These are phyloP conservation scores for Sclerotiophoma versabilis DNA, from an alignment of 2,329 filamentous ascomycete species.

Conservation along the genomic window DNA sequence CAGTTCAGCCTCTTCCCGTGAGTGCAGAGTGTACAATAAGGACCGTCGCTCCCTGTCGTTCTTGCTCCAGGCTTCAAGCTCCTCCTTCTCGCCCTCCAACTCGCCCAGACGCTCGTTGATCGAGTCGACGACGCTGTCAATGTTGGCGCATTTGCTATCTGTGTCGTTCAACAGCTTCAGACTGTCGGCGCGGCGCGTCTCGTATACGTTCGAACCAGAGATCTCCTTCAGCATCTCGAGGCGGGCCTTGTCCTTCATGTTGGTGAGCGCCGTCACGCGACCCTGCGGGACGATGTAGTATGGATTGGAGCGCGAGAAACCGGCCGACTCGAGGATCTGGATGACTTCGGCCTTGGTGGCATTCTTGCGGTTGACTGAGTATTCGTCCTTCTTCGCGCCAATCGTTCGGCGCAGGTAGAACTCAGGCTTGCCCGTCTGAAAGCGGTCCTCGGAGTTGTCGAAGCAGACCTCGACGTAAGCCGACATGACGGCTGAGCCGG, in stretches of 20 bases:
- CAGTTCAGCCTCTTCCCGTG: slow-evolving; percentile 84
- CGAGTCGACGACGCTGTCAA: slow-evolving; percentile 88
- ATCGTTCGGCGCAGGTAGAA: slow-evolving; percentile 92
- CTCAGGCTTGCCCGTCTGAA: slow-evolving; percentile 90
- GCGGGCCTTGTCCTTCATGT: slow-evolving; percentile 96
- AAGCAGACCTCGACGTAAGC: slow-evolving; percentile 99
- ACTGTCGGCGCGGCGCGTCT: slow-evolving; percentile 87
- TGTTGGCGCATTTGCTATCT: slow-evolving; percentile 91
- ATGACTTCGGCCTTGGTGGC: slow-evolving; percentile 93
- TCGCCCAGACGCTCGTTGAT: slow-evolving; percentile 90
- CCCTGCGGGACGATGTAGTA: slow-evolving; percentile 99
- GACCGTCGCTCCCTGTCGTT: slow-evolving; percentile 92
- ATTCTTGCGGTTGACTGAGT: slow-evolving; percentile 95
- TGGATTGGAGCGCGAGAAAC: slow-evolving; percentile 95
- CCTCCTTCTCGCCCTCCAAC: slow-evolving; percentile 96
- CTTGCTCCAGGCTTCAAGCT: slow-evolving; percentile 90
- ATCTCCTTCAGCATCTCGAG: slow-evolving; percentile 94
- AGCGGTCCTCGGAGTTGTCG: slow-evolving; percentile 95
- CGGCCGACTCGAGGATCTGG: slow-evolving; percentile 93
- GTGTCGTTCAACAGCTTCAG: slow-evolving; percentile 97
- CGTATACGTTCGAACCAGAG: slow-evolving; percentile 97
- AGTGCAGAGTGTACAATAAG: slow-evolving; percentile 92
- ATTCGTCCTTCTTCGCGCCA: slow-evolving; percentile 97
- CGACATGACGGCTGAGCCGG: slow-evolving; percentile 96
- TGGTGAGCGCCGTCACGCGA: slow-evolving; percentile 92